Evolutionary conservation across 805 yeast species (phyloP).

Genomic region (Candida sphagnicola): DNA sequence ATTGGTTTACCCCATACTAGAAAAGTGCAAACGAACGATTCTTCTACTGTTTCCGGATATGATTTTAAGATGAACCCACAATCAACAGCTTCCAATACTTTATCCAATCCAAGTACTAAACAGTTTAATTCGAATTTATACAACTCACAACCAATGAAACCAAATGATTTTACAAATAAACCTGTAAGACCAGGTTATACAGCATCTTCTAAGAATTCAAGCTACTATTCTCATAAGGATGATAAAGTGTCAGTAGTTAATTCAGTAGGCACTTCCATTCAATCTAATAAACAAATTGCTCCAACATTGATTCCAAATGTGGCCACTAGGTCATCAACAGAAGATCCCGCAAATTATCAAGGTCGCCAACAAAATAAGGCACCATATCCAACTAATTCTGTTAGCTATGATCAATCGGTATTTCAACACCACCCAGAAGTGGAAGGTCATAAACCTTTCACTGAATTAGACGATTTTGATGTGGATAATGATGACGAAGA

Average conservation of each 20-base stretch:
- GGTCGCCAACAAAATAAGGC: conserved; percentile 5
- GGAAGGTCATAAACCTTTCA: conserved; percentile 43
- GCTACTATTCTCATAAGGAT: conserved; percentile 11
- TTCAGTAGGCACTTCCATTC: conserved; percentile 32
- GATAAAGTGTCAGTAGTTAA: conserved; percentile 22
- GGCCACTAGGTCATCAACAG: conserved; percentile 20
- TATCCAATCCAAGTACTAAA: conserved; percentile 5
- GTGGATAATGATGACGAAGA: conserved; percentile 6
- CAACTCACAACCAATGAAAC: conserved; percentile 28
- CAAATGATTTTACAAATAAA: conserved; percentile 30
- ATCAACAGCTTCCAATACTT: conserved; percentile 2
- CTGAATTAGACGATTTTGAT: conserved; percentile 31
- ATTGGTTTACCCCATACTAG: conserved; percentile 2
- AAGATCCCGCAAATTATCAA: conserved; percentile 12
- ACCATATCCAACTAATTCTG: conserved; percentile 22
- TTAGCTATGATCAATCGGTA: conserved; percentile 17
- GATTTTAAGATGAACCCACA: not conserved
- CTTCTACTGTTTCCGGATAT: not conserved
- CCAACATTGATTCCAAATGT: conserved; percentile 25
- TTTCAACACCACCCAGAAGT: conserved; percentile 44
- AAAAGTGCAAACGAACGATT: not conserved
- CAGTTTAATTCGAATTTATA: conserved; percentile 20
- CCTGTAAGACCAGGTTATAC: conserved; percentile 9
- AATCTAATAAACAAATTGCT: conserved; percentile 27
- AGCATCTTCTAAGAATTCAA: conserved; percentile 9